Base-by-base conservation (phyloP, 163 green algal species). In the Smithsoniella earleae region DNA sequence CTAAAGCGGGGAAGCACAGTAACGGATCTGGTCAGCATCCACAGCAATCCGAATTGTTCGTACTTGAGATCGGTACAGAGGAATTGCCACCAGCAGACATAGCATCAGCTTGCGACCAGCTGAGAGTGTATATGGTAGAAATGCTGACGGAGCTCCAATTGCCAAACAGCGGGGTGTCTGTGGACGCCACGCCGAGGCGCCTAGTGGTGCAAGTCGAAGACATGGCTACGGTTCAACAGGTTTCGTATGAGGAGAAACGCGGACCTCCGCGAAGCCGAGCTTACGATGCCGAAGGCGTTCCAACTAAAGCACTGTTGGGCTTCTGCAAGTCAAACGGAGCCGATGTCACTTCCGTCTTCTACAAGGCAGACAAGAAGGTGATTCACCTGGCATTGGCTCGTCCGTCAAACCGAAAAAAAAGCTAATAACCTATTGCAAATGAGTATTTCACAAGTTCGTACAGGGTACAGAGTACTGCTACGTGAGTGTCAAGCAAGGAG, bases 61-160 rank as follows among this genome's bases (percentile, higher is more conserved):
- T 98, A 58, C 77, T 99, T 46, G 95, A 99, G 85, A 78, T 99
- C 4, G 94, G 94, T 27, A 90, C 82, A 33, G 95, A 99, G 85
- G 95, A 99, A 86, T 83, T 98, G 49, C 95, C 95, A 1, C 90
- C 95, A 2, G 84, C 93, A 38, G 95, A 99, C 37, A 84, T 97
- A 30, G 74, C 78, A 18, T 74, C 79, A 0, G 89, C 83, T 3
- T 46, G 91, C 31, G 66, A 82, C 31, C 93, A 98, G 83, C 87
- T 98, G n/a, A 81, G 82, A 64, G 75, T 85, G 13, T 74, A 76
- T 0, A 74, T 97, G 33, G 82, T 86, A 0, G 76, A 79, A 2
- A 66, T 96, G 66, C 84, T 99, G 58, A 40, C 83, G 36, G 77
- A 78, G 62, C 79, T 94, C 74, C 77, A 87, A 0, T 84, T 99